Evolutionary conservation across 2,329 filamentous ascomycete species (phyloP).

Genomic region (Botryotinia narcissicola): DNA sequence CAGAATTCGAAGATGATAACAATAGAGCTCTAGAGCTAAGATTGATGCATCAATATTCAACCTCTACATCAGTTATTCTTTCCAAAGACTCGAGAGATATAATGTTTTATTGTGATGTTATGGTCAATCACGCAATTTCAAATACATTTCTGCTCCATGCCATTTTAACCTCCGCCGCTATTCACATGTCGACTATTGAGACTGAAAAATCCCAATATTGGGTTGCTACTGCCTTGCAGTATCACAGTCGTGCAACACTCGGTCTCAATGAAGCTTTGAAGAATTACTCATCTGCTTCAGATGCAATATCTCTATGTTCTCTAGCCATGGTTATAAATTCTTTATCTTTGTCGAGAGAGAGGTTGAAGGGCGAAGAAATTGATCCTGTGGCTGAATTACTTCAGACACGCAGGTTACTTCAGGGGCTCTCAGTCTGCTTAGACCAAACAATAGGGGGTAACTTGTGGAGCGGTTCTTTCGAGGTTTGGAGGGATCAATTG

Average conservation of each 20-base stretch:
- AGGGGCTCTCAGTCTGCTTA: not conserved
- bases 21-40: not conserved
- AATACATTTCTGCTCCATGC: slow-evolving; percentile 1
- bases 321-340: not conserved
- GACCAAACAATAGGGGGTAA: not conserved
- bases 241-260: not conserved
- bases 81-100: not conserved
- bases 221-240: not conserved
- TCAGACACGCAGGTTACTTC: not conserved
- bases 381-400: not conserved
- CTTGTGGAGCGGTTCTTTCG: not conserved
- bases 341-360: not conserved
- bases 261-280: not conserved
- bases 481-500: not conserved
- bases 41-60: slow-evolving; percentile 4
- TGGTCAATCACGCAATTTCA: not conserved
- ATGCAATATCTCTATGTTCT: not conserved
- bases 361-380: not conserved
- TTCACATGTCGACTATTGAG: slow-evolving; percentile 1
- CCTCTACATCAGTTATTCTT: slow-evolving; percentile 5
- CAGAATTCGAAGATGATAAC: not conserved
- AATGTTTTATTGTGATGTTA: not conserved
- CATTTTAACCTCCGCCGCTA: not conserved
- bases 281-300: not conserved
- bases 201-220: not conserved